A percentile compares a stretch with the other conserved stretches of the same genome.
Conservation (phyloP, 2,329 filamentous ascomycete genomes). For the Arthroderma sp. region DNA sequence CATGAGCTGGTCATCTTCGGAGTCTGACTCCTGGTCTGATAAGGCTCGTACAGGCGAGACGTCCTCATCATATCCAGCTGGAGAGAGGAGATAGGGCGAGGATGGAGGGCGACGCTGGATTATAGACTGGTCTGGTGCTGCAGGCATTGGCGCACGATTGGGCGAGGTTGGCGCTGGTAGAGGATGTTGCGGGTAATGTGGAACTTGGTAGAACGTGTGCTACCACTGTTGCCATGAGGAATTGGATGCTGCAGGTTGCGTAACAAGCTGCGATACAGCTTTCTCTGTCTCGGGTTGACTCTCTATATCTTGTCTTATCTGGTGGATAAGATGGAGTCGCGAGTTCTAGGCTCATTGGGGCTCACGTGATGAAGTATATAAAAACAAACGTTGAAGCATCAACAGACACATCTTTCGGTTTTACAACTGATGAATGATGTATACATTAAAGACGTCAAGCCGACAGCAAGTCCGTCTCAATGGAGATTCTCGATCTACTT, state of each 20-base stretch:
- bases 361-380: neutral
- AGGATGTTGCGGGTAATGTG: neutral
- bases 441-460: too few relatives aligned
- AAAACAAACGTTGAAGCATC: too few relatives aligned
- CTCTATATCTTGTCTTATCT: neutral
- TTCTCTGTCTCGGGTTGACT: neutral
- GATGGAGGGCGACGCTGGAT: conserved; percentile 7
- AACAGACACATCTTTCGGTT: too few relatives aligned
- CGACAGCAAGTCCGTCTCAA: too few relatives aligned
- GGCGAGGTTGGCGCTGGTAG: neutral
- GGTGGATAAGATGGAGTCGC: neutral
- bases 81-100: conserved; percentile 46
- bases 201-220: neutral
- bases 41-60: conserved; percentile 51
- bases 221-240: neutral
- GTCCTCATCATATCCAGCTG: conserved; percentile 55
- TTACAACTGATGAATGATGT: too few relatives aligned
- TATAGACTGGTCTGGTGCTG: neutral
- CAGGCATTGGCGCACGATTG: neutral
- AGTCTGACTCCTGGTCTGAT: conserved; percentile 60
- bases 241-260: neutral
- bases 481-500: too few relatives aligned
- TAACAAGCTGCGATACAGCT: neutral
- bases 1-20: conserved; percentile 60
- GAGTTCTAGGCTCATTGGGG: neutral